Percentiles rank a stretch among this genome's conserved stretches.
These are phyloP conservation scores for Arthrocladium fulminans DNA, from an alignment of 2,329 filamentous ascomycete genomes.

Conservation along the genomic window DNA sequence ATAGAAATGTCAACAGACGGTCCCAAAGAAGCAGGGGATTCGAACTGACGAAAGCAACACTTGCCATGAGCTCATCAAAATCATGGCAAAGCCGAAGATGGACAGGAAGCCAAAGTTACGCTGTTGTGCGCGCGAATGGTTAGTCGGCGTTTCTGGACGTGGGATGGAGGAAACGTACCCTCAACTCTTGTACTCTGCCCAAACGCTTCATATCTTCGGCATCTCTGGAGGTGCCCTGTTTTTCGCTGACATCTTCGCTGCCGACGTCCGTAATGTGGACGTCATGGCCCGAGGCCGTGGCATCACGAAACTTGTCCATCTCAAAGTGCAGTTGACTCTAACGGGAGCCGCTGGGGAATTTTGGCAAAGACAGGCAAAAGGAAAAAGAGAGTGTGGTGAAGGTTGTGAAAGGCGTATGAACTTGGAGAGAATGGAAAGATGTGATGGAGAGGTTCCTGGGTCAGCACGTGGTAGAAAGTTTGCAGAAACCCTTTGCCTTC, in stretches of 20 bases:
- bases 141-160: slow-evolving; percentile 27
- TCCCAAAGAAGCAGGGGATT: slow-evolving; percentile 19
- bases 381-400: neutral
- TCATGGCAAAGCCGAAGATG: slow-evolving; percentile 32
- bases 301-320: slow-evolving; percentile 16
- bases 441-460: neutral
- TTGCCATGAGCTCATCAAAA: slow-evolving; percentile 32
- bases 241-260: slow-evolving; percentile 10
- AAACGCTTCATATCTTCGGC: slow-evolving; percentile 40
- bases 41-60: slow-evolving; percentile 11
- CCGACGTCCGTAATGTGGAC: slow-evolving; percentile 14
- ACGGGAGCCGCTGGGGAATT: neutral
- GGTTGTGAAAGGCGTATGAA: neutral
- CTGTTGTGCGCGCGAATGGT: slow-evolving; percentile 9
- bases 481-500: neutral
- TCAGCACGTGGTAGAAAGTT: neutral
- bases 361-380: neutral
- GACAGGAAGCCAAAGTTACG: slow-evolving; percentile 32
- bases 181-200: slow-evolving; percentile 44
- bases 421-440: neutral
- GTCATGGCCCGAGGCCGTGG: slow-evolving; percentile 17
- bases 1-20: slow-evolving; percentile 16
- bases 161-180: slow-evolving; percentile 27
- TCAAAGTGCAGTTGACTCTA: slow-evolving; percentile 14
- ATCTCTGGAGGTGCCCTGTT: slow-evolving; percentile 25